Evolutionary conservation across 1,284 basidiomycete genomes (phyloP), one percentile per base, ranked within the genome.

Genomic region (Cutaneotrichosporon mucoides): DNA sequence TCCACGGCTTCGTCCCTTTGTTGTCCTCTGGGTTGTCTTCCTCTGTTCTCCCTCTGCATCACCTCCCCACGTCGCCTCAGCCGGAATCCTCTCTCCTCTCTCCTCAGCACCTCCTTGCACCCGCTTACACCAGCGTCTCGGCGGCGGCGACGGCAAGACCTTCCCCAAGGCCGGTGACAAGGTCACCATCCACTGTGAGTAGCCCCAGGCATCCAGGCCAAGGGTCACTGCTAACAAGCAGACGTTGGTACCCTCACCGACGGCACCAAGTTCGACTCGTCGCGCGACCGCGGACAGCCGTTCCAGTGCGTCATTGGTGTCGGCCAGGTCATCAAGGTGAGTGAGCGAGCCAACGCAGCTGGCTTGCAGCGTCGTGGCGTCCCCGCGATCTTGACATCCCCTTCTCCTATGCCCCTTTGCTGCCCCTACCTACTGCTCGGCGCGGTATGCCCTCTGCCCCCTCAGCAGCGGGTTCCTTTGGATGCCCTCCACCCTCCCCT

Each of bases 291-390:
- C 59, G 72, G 72, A 68, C 59, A 66, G 50, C 85, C 89, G 3
- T 93, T 93, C 77, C 74, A 81, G 70, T 90, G 88, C 24, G 73
- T 83, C 71, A 92, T 94, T 66, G 68, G 89, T 57, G 81, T 86
- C 48, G 88, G 87, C 41, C 86, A 86, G 75, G 90, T 92, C 57
- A 92, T 92, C 79, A 87, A 83, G 75, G 63, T 64, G 16, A 3
- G 62, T 40, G 1, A 6, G 5, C 3, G 13, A 40, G 13, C 38
- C 13, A 2, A 4, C 8, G 38, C 24, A 24, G 24, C 24, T 24
- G 24, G 24, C 24, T 24, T 24, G 24, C 24, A 3, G 24, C 24
- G 2, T 24, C 24, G 24, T 24, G 24, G 24, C 24, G 24, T 24
- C 24, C 2, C 24, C 8, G 38, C 38, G 38, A 4, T 2, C 2